phyloP scores from a whole-genome alignment of 495 filamentous ascomycete species.

The Aspergillus campestris region DNA sequence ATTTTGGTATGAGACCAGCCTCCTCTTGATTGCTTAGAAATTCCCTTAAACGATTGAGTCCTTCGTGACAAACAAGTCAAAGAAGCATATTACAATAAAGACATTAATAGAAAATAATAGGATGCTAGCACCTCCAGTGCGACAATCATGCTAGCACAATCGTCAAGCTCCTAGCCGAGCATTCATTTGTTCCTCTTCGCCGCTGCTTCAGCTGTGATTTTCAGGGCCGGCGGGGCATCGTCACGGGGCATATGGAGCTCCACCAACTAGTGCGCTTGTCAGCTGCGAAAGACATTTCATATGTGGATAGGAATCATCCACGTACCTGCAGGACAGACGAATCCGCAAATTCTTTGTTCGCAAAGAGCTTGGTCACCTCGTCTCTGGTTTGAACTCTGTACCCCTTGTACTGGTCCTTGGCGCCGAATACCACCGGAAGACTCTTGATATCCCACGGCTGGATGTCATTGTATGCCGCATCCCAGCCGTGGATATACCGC shows the following conservation, averaged over 20 bases:
- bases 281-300: slow-evolving; percentile 2
- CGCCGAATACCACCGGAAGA: slow-evolving; percentile 63
- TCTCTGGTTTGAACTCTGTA: slow-evolving; percentile 64
- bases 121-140: too few species aligned
- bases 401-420: slow-evolving; percentile 47
- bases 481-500: slow-evolving; percentile 52
- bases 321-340: slow-evolving; percentile 38
- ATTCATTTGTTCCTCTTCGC: slow-evolving; percentile 57
- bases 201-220: slow-evolving; percentile 53
- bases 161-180: not conserved
- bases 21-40: too few species aligned
- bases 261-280: slow-evolving; percentile 54
- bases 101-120: too few species aligned
- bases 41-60: too few species aligned
- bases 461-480: slow-evolving; percentile 74
- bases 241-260: slow-evolving; percentile 80
- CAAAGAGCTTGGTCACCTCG: slow-evolving; percentile 60
- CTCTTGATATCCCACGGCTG: slow-evolving; percentile 62
- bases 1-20: too few species aligned
- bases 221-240: slow-evolving; percentile 66
- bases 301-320: not conserved
- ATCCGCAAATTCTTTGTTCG: slow-evolving; percentile 52
- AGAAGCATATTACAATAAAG: too few species aligned
- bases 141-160: too few species aligned
- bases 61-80: too few species aligned